Conservation (phyloP, 345 rosid genomes). For the Anastatica hierochuntica region DNA sequence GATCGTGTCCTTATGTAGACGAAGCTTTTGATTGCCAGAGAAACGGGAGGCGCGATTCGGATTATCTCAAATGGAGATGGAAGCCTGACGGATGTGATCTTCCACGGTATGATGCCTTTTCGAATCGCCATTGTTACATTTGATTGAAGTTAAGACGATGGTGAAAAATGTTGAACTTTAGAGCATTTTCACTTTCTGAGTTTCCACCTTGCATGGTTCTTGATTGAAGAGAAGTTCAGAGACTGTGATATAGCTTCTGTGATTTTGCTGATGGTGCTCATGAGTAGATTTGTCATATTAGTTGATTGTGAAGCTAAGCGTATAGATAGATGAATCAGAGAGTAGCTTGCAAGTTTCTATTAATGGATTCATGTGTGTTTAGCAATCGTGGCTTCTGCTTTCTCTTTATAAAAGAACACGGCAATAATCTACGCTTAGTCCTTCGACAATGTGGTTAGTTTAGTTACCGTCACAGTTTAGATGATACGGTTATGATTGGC, state of each 20-base stretch:
- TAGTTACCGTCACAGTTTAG: not conserved
- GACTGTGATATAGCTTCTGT: not conserved
- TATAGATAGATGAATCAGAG: not conserved
- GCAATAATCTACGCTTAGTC: not conserved
- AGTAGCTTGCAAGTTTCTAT: too few species aligned
- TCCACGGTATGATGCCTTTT: constrained; percentile 31
- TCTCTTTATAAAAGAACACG: not conserved
- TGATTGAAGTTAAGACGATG: too few species aligned
- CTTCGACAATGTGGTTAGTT: too few species aligned
- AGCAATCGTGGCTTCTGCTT: not conserved
- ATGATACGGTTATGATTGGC: not conserved
- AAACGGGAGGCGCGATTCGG: constrained; percentile 68
- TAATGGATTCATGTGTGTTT: too few species aligned
- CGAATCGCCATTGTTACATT: constrained; percentile 7
- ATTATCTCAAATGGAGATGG: constrained; percentile 78
- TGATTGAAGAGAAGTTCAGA: not conserved
- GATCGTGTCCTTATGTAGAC: constrained; percentile 86
- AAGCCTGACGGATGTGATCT: constrained; percentile 87
- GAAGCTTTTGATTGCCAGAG: constrained; percentile 80
- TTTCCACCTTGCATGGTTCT: not conserved
- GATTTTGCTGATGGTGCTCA: too few species aligned
- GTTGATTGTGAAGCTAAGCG: not conserved
- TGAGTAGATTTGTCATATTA: too few species aligned
- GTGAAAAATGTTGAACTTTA: not conserved
- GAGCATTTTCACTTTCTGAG: not conserved